phyloP scores from a whole-genome alignment of 2,329 filamentous ascomycete species.

The Colletotrichum sidae region DNA sequence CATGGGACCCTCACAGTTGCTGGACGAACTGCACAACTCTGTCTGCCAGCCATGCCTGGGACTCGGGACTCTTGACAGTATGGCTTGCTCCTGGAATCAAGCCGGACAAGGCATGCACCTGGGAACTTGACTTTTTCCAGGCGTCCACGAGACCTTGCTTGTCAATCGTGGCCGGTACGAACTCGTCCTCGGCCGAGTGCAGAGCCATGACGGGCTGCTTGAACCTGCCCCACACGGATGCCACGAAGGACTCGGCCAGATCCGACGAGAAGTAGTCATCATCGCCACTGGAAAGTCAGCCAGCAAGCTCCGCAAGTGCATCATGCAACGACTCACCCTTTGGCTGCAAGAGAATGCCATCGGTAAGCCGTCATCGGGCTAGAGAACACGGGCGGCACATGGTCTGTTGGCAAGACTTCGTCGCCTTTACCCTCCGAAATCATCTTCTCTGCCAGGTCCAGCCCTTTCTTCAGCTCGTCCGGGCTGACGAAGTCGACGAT shows the following conservation, averaged over 20 bases:
- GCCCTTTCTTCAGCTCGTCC: conserved; percentile 55
- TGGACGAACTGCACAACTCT: conserved; percentile 60
- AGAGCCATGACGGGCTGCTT: conserved; percentile 72
- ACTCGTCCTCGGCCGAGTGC: conserved; percentile 75
- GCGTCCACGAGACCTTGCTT: conserved; percentile 66
- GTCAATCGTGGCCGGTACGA: conserved; percentile 68
- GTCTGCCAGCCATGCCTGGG: conserved; percentile 62
- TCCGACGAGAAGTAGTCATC: conserved; percentile 93
- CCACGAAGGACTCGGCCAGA: conserved; percentile 67
- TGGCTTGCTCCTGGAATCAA: conserved; percentile 66
- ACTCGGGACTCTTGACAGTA: conserved; percentile 57
- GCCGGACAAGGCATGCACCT: conserved; percentile 63
- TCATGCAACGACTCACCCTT: conserved; percentile 57
- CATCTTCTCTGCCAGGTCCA: conserved; percentile 64
- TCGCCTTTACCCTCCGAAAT: conserved; percentile 64
- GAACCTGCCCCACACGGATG: conserved; percentile 74
- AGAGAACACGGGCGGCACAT: conserved; percentile 53
- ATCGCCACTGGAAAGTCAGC: conserved; percentile 63
- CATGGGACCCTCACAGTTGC: conserved; percentile 16
- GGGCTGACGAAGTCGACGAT: conserved; percentile 58
- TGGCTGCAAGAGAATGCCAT: conserved; percentile 61
- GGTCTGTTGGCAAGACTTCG: conserved; percentile 64
- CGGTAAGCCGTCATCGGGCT: conserved; percentile 65
- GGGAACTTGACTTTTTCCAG: conserved; percentile 63
- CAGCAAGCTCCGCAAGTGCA: neutral